A percentile compares a stretch with the other conserved stretches of the same genome.
phyloP scores from a whole-genome alignment of 805 yeast genomes.

The Hanseniaspora vineae region DNA sequence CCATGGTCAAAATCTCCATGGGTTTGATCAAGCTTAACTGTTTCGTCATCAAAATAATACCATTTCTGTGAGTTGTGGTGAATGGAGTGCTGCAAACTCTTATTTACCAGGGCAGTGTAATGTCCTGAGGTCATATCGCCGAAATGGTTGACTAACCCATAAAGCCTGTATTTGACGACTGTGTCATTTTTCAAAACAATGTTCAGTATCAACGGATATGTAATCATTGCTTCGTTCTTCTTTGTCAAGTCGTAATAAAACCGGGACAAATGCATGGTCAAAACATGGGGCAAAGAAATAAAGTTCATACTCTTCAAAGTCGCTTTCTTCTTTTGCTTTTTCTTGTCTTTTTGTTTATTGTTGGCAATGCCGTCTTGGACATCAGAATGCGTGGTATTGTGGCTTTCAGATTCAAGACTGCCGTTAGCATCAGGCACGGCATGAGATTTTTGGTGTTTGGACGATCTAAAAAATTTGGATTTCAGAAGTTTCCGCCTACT shows the following conservation, averaged over 20 bases:
- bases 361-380: no score
- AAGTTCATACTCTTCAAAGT: constrained; percentile 64
- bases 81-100: constrained; percentile 25
- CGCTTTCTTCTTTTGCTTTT: constrained; percentile 16
- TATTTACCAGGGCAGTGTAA: constrained; percentile 56
- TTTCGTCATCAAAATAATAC: constrained; percentile 70
- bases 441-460: constrained; percentile 16
- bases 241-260: constrained; percentile 47
- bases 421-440: constrained; percentile 29
- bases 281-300: constrained; percentile 64
- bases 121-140: constrained; percentile 67
- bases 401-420: constrained; percentile 49
- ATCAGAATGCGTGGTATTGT: constrained; percentile 28
- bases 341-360: constrained; percentile 22
- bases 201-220: constrained; percentile 42
- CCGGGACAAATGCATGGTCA: constrained; percentile 77
- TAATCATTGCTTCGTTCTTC: constrained; percentile 36
- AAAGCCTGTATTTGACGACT: constrained; percentile 35
- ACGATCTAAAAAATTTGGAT: constrained; percentile 12
- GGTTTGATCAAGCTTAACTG: constrained; percentile 29
- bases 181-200: constrained; percentile 29
- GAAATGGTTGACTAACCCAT: constrained; percentile 56
- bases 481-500: constrained; percentile 3
- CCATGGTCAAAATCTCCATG: constrained; percentile 35
- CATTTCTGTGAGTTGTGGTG: constrained; percentile 33